Conservation (phyloP, 805 yeast genomes). For the Starmerella sp. region DNA sequence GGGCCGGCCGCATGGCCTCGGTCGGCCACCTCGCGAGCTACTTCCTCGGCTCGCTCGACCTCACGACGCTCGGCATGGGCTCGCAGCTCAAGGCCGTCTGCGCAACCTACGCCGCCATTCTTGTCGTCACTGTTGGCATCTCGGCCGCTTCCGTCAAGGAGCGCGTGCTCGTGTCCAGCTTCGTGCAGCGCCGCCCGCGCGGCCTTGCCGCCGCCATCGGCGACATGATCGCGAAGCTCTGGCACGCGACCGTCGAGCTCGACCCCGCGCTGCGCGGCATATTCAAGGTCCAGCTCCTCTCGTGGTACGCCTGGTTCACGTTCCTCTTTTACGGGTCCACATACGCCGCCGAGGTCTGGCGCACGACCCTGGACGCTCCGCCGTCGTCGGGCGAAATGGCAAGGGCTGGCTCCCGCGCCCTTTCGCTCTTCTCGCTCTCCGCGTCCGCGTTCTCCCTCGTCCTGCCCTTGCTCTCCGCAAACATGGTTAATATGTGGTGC, state of each 20-base stretch:
- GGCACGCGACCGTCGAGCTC: constrained; percentile 22
- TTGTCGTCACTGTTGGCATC: constrained; percentile 33
- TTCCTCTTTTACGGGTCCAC: constrained; percentile 55
- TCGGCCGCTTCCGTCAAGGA: constrained; percentile 39
- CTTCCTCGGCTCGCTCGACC: constrained; percentile 40
- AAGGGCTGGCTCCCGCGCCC: constrained; percentile 28
- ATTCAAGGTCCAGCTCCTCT: constrained; percentile 49
- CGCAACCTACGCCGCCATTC: constrained; percentile 33
- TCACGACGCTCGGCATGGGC: constrained; percentile 36
- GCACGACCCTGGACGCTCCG: constrained; percentile 26
- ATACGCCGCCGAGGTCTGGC: constrained; percentile 50
- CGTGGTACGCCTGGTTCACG: constrained; percentile 61
- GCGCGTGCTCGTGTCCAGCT: constrained; percentile 38
- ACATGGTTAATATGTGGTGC: constrained; percentile 35
- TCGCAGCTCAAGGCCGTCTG: constrained; percentile 45
- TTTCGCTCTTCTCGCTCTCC: constrained; percentile 29
- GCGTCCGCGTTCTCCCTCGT: constrained; percentile 22
- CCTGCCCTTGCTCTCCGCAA: constrained; percentile 12
- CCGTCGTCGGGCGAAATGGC: constrained; percentile 23
- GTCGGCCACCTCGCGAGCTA: constrained; percentile 49
- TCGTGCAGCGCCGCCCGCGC: constrained; percentile 21
- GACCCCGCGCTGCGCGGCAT: constrained; percentile 43
- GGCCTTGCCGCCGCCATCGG: not conserved
- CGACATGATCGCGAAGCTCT: constrained; percentile 4
- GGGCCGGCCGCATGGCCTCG: constrained; percentile 58